These are phyloP conservation scores for Tuber melanosporum DNA, from an alignment of 495 filamentous ascomycete species.

Conservation along the genomic window DNA sequence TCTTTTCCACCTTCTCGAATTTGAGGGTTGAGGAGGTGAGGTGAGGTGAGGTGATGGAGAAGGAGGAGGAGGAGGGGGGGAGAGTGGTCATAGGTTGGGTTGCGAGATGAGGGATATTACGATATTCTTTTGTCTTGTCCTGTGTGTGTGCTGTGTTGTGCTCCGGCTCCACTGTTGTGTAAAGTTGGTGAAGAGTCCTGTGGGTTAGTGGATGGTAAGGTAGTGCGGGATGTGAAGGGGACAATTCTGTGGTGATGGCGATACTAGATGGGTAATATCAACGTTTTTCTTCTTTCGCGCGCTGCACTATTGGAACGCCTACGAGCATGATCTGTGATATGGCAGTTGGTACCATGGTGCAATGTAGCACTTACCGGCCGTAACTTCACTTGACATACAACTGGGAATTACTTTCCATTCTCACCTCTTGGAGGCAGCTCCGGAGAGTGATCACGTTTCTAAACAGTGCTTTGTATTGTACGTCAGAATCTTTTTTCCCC, in stretches of 20 bases:
- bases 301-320: neutral
- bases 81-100: neutral
- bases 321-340: neutral
- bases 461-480: neutral
- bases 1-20: neutral
- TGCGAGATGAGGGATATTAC: conserved; percentile 1
- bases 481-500: neutral
- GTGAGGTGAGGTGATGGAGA: neutral
- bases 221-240: neutral
- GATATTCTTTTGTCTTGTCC: neutral
- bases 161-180: neutral
- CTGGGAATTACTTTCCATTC: neutral
- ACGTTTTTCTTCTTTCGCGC: neutral
- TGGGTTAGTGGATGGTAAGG: neutral
- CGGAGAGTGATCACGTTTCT: neutral
- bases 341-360: neutral
- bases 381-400: neutral
- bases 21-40: neutral
- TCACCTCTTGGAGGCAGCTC: neutral
- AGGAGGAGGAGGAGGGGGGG: neutral
- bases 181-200: neutral
- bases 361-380: neutral
- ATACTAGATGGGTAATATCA: neutral
- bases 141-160: neutral
- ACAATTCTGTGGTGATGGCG: neutral